phyloP scores from a whole-genome alignment of 2,329 filamentous ascomycete genomes.

The Graphilbum fragrans region DNA sequence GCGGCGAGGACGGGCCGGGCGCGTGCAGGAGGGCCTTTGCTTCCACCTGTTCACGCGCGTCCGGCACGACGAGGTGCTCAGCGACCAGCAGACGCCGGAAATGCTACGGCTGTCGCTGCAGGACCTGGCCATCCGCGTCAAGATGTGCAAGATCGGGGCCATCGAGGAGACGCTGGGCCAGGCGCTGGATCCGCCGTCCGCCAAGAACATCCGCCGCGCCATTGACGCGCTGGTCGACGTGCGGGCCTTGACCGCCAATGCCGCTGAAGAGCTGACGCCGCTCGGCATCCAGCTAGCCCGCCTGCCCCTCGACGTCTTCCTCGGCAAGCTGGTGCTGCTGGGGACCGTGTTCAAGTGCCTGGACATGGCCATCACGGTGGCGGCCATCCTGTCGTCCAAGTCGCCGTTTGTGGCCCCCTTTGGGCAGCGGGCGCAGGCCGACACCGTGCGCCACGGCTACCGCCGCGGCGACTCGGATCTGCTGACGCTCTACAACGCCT shows the following conservation, averaged over 20 bases:
- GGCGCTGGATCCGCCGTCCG: constrained; percentile 79
- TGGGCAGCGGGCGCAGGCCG: constrained; percentile 69
- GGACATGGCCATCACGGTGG: constrained; percentile 82
- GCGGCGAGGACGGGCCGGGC: constrained; percentile 80
- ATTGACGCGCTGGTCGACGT: constrained; percentile 92
- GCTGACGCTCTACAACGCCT: constrained; percentile 88
- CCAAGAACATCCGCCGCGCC: constrained; percentile 85
- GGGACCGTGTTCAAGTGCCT: constrained; percentile 82
- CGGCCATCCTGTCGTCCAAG: constrained; percentile 87
- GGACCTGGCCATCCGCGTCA: constrained; percentile 88
- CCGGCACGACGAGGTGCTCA: constrained; percentile 74
- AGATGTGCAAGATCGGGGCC: constrained; percentile 90
- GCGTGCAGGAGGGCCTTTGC: constrained; percentile 89
- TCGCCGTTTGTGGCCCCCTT: constrained; percentile 85
- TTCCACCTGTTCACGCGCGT: constrained; percentile 93
- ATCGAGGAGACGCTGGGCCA: constrained; percentile 83
- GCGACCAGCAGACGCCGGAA: constrained; percentile 89
- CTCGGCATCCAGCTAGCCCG: constrained; percentile 79
- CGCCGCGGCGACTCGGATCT: constrained; percentile 83
- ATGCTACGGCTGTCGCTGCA: constrained; percentile 91
- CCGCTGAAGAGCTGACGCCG: constrained; percentile 71
- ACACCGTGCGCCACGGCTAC: constrained; percentile 67
- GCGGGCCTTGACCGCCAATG: constrained; percentile 70
- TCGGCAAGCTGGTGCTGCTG: constrained; percentile 84
- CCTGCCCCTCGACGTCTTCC: constrained; percentile 82